These are phyloP conservation scores for Suillus sp. DNA, from an alignment of 768 basidiomycete species.

Conservation along the genomic window DNA sequence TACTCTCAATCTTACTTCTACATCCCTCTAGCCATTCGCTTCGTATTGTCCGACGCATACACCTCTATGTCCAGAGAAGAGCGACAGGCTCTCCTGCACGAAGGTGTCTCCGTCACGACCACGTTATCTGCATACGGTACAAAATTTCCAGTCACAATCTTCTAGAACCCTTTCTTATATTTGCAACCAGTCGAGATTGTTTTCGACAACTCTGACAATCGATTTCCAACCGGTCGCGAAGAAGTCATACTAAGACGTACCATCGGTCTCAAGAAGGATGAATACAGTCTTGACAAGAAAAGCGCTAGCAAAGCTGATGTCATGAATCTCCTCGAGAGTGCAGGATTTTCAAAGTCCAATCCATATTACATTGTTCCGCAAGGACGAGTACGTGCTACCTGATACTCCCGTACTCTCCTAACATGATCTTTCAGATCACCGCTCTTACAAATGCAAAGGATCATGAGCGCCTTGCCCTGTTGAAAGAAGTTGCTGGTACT, in stretches of 20 bases:
- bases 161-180: conserved; percentile 2
- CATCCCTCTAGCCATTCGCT: conserved; percentile 75
- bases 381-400: conserved; percentile 69
- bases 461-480: conserved; percentile 85
- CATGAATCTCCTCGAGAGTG: conserved; percentile 94
- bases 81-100: conserved; percentile 89
- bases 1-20: background rate
- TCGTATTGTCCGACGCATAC: conserved; percentile 96
- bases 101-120: conserved; percentile 84
- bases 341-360: conserved; percentile 97
- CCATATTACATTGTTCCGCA: conserved; percentile 99
- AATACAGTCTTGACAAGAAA: conserved; percentile 96
- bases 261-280: conserved; percentile 97
- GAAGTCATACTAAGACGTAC: conserved; percentile 90
- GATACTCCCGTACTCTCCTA: conserved; percentile 6
- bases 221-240: conserved; percentile 90
- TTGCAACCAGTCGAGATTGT: conserved; percentile 75
- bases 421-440: conserved; percentile 66
- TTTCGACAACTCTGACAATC: conserved; percentile 92
- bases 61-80: conserved; percentile 95
- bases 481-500: conserved; percentile 98
- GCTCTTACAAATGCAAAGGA: conserved; percentile 97
- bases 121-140: conserved; percentile 90
- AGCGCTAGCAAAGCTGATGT: conserved; percentile 95
- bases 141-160: conserved; percentile 18